These are phyloP conservation scores for Tilletia horrida DNA, from an alignment of 1,284 basidiomycete genomes.

Conservation along the genomic window DNA sequence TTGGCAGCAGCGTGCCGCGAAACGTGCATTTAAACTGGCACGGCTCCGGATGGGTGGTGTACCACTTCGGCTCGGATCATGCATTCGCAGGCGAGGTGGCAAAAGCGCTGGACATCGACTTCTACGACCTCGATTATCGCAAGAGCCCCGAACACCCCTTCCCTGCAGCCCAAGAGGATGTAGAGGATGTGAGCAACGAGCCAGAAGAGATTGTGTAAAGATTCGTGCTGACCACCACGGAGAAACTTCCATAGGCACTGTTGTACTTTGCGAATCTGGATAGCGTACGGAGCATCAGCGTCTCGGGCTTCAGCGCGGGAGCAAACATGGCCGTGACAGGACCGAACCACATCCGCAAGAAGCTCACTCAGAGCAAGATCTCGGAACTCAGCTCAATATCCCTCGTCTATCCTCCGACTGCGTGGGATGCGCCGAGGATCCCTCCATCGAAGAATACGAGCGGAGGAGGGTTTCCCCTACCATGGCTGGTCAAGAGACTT, in stretches of 20 bases:
- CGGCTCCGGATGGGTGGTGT: background rate
- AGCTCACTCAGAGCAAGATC: slow-evolving; percentile 34
- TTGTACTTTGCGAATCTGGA: slow-evolving; percentile 3
- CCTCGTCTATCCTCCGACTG: background rate
- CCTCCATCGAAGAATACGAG: slow-evolving; percentile 19
- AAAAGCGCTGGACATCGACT: background rate
- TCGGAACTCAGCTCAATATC: slow-evolving; percentile 33
- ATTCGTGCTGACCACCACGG: background rate
- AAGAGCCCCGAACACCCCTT: slow-evolving; percentile 49
- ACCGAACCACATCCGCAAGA: slow-evolving; percentile 14
- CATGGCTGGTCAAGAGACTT: slow-evolving; percentile 30
- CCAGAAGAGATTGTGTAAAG: slow-evolving; percentile 19
- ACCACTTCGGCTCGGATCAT: background rate
- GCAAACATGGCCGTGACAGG: slow-evolving; percentile 43
- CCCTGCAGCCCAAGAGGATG: slow-evolving; percentile 37
- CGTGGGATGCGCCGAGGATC: background rate
- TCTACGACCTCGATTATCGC: slow-evolving; percentile 48
- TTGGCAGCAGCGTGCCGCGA: background rate
- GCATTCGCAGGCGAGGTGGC: background rate
- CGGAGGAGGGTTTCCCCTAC: slow-evolving; percentile 27
- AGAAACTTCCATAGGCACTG: slow-evolving; percentile 21
- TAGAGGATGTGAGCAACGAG: slow-evolving; percentile 28
- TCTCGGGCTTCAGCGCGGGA: slow-evolving; percentile 47
- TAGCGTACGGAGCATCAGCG: slow-evolving; percentile 28
- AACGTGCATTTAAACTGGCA: background rate